Base-by-base conservation (phyloP, 176 grass and related monocot genomes). In the Oryza longistaminata region DNA sequence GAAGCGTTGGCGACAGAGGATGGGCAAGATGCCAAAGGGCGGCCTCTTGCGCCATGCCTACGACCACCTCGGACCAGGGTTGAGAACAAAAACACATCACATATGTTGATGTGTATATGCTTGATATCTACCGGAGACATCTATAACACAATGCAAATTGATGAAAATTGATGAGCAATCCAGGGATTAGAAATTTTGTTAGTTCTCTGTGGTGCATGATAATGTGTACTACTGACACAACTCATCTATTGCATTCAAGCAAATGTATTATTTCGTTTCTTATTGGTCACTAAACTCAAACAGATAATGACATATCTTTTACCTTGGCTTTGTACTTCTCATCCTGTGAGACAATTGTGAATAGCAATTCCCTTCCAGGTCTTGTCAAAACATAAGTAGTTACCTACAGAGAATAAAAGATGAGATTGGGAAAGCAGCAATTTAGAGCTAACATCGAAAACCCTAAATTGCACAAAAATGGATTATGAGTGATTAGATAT, bases 261-360 rank as follows among this genome's bases (percentile, higher is more conserved):
- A 7, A 31, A 81, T 62, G 50, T 6, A 26, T 27, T 8, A 29
- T 68, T 62, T 9, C 37, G 34, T 53, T 81, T 76, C 52, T 21
- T 55, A n/a, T 19, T 58, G 5, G 10, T 46, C 49, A 86, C 31
- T 58, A 48, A 55, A 25, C 22, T 73, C 67, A 19, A 25, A 73
- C 55, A 78, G 73, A 46, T 27, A 83, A 67, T n/a, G 7, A 0
- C 34, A 31, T 26, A 5, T 75, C 14, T 70, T 67, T 71, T 89
- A 98, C 96, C 96, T 98, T 98, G 11, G 96, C 96, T 93, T 95
- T 95, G 91, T 98, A 95, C 50, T 98, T 98, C 65, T 98, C 96
- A 78, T 95, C 96, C 49, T 83, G 87, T 78, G 96, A 98, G 37
- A 98, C 96, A 90, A 98, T 93, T 42, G 96, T 98, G 73, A 95